Percentiles rank a stretch among this genome's conserved stretches.
phyloP scores from a whole-genome alignment of 441 rosid genomes.

The Hura crepitans region DNA sequence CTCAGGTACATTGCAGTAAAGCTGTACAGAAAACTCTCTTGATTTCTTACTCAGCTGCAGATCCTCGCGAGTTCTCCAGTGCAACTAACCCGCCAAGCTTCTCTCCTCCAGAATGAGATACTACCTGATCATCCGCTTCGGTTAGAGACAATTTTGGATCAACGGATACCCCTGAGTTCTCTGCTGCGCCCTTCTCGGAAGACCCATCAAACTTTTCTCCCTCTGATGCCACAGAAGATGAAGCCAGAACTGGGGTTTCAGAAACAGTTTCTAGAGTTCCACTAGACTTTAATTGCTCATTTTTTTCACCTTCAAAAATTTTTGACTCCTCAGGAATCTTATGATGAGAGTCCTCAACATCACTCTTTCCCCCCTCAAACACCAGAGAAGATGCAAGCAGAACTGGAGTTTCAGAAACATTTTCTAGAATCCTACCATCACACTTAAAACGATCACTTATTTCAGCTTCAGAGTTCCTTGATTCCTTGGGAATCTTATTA shows the following conservation, averaged over 20 bases:
- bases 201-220: slow-evolving; percentile 7
- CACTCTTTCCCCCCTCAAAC: slow-evolving; percentile 7
- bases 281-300: slow-evolving; percentile 1
- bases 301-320: slow-evolving; percentile 18
- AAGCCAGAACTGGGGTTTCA: not conserved
- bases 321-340: slow-evolving; percentile 1
- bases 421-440: not conserved
- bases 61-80: slow-evolving; percentile 17
- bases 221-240: not conserved
- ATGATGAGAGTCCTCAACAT: not conserved
- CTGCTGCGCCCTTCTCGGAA: slow-evolving; percentile 11
- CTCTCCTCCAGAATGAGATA: slow-evolving; percentile 16
- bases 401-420: not conserved
- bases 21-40: slow-evolving; percentile 13
- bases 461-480: slow-evolving; percentile 20
- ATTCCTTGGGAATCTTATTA: not conserved
- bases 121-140: not conserved
- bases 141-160: slow-evolving; percentile 7
- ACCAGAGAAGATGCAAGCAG: not conserved
- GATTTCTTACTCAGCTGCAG: slow-evolving; percentile 14
- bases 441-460: slow-evolving; percentile 4
- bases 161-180: not conserved
- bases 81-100: slow-evolving; percentile 14
- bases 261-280: not conserved
- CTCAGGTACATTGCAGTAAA: slow-evolving; percentile 9